Evolutionary conservation across 495 filamentous ascomycete genomes (phyloP).

Genomic region (Podospora bellae-mahoneyi): DNA sequence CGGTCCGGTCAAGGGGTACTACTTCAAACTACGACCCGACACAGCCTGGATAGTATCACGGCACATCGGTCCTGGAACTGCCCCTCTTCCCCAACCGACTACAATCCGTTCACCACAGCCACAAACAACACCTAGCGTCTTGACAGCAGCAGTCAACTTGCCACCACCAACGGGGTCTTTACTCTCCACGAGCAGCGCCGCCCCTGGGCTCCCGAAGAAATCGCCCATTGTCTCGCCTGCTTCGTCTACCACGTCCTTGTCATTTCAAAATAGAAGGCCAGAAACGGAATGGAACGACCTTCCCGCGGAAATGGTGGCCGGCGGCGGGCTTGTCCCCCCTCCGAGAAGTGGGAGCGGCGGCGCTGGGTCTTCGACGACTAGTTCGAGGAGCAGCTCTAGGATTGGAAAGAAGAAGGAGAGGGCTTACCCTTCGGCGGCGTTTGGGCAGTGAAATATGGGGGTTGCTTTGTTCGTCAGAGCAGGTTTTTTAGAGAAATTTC

Average conservation of each 20-base stretch:
- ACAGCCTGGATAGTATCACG: constrained; percentile 71
- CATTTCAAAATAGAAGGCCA: constrained; percentile 50
- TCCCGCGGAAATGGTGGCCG: constrained; percentile 47
- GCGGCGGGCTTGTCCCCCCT: constrained; percentile 9
- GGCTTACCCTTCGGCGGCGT: constrained; percentile 52
- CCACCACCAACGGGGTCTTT: constrained; percentile 10
- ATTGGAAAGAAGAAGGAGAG: constrained; percentile 49
- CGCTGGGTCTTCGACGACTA: constrained; percentile 37
- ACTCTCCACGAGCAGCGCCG: constrained; percentile 1
- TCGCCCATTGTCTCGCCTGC: constrained; percentile 16
- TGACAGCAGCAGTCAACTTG: constrained; percentile 16
- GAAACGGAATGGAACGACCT: constrained; percentile 58
- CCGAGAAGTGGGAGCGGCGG: not conserved
- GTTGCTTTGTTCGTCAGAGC: not conserved
- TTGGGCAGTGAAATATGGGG: constrained; percentile 32
- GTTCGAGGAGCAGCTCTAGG: constrained; percentile 46
- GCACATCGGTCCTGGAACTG: constrained; percentile 26
- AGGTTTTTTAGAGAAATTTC: too few relatives aligned
- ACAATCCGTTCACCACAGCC: not conserved
- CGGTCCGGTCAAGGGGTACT: constrained; percentile 67
- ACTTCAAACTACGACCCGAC: constrained; percentile 75
- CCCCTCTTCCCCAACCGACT: not conserved
- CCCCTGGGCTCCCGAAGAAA: not conserved
- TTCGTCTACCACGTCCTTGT: constrained; percentile 33
- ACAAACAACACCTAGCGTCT: constrained; percentile 1